Evolutionary conservation across 176 grass and related monocot species (phyloP).

Genomic region (Zoysia japonica): DNA sequence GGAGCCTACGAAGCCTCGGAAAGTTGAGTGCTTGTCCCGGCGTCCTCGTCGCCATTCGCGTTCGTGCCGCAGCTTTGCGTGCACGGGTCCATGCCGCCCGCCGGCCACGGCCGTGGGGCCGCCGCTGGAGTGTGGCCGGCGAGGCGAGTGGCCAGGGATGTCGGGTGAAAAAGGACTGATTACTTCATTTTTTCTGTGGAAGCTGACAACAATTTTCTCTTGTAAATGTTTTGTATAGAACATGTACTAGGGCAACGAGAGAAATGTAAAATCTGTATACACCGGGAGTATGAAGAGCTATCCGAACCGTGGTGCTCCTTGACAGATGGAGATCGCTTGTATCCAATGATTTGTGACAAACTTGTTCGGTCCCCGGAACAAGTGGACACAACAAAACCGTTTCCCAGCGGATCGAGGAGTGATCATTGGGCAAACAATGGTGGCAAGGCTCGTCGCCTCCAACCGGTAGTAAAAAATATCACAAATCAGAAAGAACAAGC

Average conservation of each 20-base stretch:
- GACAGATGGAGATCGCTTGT: background rate
- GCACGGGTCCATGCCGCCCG: conserved; percentile 9
- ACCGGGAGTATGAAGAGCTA: background rate
- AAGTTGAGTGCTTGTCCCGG: conserved; percentile 41
- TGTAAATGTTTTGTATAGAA: no score
- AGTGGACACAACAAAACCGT: background rate
- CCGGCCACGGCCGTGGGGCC: no score
- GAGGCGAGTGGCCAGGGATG: no score
- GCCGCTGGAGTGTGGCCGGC: no score
- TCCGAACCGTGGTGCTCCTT: background rate
- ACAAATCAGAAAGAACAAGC: background rate
- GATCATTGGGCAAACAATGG: background rate
- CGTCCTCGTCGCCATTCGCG: background rate
- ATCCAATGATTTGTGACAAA: background rate
- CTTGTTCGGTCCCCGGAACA: background rate
- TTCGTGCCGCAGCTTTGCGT: background rate
- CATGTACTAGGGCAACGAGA: background rate
- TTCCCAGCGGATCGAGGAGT: background rate
- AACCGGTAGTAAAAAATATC: background rate
- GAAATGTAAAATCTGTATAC: background rate
- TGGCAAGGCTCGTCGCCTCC: background rate
- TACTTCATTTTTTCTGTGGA: no score
- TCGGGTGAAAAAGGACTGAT: no score
- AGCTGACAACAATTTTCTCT: no score
- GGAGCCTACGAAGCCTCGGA: conserved; percentile 19